Evolutionary conservation across 495 filamentous ascomycete species (phyloP).

Genomic region (Daldinia grandis): DNA sequence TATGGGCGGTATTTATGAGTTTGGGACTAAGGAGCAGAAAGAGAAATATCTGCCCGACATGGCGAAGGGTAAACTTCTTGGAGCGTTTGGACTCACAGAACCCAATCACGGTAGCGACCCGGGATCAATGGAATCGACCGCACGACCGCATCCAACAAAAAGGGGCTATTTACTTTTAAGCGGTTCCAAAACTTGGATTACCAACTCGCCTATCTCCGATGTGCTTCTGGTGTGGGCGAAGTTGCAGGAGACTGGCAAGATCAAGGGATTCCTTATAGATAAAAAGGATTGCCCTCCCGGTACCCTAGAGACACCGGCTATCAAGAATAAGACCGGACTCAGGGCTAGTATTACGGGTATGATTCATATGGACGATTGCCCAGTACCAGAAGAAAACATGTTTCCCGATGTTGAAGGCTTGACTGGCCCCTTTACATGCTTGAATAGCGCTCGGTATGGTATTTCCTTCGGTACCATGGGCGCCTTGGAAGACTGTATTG

Average conservation of each 20-base stretch:
- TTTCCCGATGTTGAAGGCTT: slow-evolving; percentile 90
- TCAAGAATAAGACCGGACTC: slow-evolving; percentile 95
- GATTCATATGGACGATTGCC: slow-evolving; percentile 93
- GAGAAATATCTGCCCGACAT: slow-evolving; percentile 83
- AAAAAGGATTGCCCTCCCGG: slow-evolving; percentile 81
- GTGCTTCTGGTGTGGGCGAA: slow-evolving; percentile 95
- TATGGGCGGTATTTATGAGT: slow-evolving; percentile 97
- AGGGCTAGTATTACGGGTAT: slow-evolving; percentile 95
- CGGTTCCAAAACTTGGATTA: slow-evolving; percentile 98
- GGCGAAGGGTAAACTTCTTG: slow-evolving; percentile 86
- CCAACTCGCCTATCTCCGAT: slow-evolving; percentile 94
- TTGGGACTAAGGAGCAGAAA: slow-evolving; percentile 89
- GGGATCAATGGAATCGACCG: slow-evolving; percentile 91
- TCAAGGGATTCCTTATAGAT: slow-evolving; percentile 93
- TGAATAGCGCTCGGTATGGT: slow-evolving; percentile 91
- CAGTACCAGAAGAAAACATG: slow-evolving; percentile 92
- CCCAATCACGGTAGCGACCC: slow-evolving; percentile 98
- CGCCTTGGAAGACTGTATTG: slow-evolving; percentile 89
- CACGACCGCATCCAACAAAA: slow-evolving; percentile 86
- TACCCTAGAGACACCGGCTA: slow-evolving; percentile 87
- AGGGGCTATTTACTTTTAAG: slow-evolving; percentile 82
- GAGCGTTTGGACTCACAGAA: slow-evolving; percentile 95
- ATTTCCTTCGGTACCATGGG: slow-evolving; percentile 95
- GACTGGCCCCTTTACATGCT: slow-evolving; percentile 87
- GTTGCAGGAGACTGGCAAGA: slow-evolving; percentile 87